Percentiles rank a stretch among this genome's conserved stretches.
Evolutionary conservation across 2,329 filamentous ascomycete species (phyloP).

Genomic region (Colletotrichum abscissum): DNA sequence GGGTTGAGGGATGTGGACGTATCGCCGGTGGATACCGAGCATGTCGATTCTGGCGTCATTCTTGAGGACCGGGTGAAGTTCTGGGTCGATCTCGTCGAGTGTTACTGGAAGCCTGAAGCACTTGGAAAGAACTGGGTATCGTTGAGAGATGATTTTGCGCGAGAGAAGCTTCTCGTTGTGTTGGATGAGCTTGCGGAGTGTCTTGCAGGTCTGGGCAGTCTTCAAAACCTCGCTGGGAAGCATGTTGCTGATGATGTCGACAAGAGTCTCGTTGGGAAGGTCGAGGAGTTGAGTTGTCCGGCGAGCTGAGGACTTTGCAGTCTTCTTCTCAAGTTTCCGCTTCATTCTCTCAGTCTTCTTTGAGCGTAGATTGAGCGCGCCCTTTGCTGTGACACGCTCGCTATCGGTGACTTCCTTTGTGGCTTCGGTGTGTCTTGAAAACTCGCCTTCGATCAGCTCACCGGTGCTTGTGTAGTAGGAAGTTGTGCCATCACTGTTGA

Average conservation of each 20-base stretch:
- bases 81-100: conserved; percentile 51
- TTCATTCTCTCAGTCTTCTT: conserved; percentile 31
- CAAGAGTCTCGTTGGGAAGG: conserved; percentile 64
- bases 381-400: conserved; percentile 20
- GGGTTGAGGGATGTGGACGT: conserved; percentile 61
- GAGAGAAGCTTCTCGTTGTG: conserved; percentile 56
- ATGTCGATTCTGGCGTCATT: conserved; percentile 53
- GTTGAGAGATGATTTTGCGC: conserved; percentile 52
- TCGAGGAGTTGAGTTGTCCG: conserved; percentile 51
- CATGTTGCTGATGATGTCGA: conserved; percentile 58
- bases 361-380: conserved; percentile 29
- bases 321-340: conserved; percentile 31
- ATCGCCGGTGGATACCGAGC: conserved; percentile 59
- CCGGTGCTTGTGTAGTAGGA: not conserved
- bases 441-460: not conserved
- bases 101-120: conserved; percentile 63
- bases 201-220: conserved; percentile 54
- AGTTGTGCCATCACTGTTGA: conserved; percentile 11
- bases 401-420: conserved; percentile 26
- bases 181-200: conserved; percentile 55
- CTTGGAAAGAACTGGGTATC: conserved; percentile 61
- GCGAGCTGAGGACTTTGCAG: not conserved
- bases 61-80: conserved; percentile 51
- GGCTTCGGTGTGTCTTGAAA: not conserved
- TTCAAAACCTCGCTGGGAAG: conserved; percentile 62